Evolutionary conservation across 441 rosid species (phyloP), one percentile per base, ranked within the genome.

Genomic region (Omphalea diandra): DNA sequence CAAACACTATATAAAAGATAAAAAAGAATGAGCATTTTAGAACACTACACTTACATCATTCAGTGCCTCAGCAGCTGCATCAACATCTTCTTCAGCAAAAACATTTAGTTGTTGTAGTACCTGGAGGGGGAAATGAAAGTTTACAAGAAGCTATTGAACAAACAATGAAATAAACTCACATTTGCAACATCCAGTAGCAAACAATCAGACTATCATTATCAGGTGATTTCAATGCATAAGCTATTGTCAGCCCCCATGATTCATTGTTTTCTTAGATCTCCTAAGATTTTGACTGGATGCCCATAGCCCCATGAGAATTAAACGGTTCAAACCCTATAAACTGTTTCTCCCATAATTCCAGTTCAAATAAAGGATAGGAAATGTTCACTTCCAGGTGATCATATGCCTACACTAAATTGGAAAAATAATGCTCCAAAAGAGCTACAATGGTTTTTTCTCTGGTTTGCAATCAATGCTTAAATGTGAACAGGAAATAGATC

Each of bases 1-100:
- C n/a, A n/a, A n/a, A n/a, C n/a, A n/a, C n/a, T n/a, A n/a, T n/a
- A n/a, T n/a, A n/a, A n/a, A 27, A 50, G 9, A 1, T 44, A 35
- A 31, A 32, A 62, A 32, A 18, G 50, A 63, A 54, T 1, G 26
- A 57, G 35, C n/a, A 41, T 52, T 15, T 15, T 22, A 35, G 58
- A 20, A 27, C 26, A 61, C 44, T 3, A 32, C 69, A 40, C 88
- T 82, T 83, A 92, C 99, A 70, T 92, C 98, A 77, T 90, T 78
- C 32, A 95, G 71, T 53, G 98, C 94, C 63, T 92, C 96, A 11
- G 97, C 88, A 65, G 97, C 99, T 35, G 87, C 67, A 47, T 70
- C 79, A 9, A 85, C 56, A 69, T 94, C 97, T 59, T 85, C 90
- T 64, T 81, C 76, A n/a, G 96, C 83, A 69, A 92, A 95, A 46